Conservation (phyloP, 352 stramenopile species). For the Phytopythium sindhum region DNA sequence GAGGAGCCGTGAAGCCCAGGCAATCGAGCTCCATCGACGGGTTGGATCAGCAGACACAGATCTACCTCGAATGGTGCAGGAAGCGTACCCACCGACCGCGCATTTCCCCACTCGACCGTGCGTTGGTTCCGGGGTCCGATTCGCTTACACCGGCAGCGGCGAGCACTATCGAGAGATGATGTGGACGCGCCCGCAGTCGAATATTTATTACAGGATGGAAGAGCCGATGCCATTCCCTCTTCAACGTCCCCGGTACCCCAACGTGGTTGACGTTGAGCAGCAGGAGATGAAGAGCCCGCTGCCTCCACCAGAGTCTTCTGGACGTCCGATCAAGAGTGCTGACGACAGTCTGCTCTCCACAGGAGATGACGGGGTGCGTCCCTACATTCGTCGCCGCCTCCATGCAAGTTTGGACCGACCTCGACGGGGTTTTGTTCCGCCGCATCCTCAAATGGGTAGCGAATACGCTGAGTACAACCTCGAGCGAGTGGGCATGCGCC, state of each 20-base stretch:
- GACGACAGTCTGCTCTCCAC: not conserved
- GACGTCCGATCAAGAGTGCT: not conserved
- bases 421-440: not conserved
- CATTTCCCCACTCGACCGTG: not conserved
- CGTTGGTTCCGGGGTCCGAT: not conserved
- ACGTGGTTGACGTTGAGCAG: constrained; percentile 13
- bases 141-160: not conserved
- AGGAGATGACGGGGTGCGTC: not conserved
- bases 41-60: not conserved
- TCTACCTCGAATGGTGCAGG: not conserved
- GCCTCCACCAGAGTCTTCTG: not conserved
- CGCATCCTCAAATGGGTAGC: not conserved
- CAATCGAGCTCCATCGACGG: not conserved
- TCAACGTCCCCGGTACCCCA: constrained; percentile 17
- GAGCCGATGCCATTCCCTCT: not conserved
- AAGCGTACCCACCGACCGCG: not conserved
- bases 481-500: not conserved
- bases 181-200: not conserved
- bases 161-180: not conserved
- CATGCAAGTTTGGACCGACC: not conserved
- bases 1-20: not conserved
- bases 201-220: constrained; percentile 9
- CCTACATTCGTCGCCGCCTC: not conserved
- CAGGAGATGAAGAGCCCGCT: constrained; percentile 20
- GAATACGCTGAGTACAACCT: not conserved